Conservation (phyloP, 2,329 filamentous ascomycete species). For the Aspergillus sp. region DNA sequence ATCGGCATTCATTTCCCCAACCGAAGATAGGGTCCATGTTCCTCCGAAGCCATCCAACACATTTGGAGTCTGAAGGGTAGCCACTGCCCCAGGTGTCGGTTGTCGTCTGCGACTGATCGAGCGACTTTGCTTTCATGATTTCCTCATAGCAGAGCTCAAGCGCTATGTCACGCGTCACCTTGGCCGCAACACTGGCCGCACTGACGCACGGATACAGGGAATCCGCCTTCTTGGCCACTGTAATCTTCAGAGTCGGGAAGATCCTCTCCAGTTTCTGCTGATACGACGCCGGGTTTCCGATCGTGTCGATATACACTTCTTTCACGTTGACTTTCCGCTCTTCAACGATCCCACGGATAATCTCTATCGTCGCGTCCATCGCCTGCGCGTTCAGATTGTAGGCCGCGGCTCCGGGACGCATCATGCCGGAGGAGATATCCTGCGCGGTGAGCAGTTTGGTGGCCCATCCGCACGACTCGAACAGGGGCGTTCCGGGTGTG, state of each 20-base stretch:
- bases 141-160: conserved; percentile 72
- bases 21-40: conserved; percentile 95
- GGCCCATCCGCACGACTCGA: conserved; percentile 75
- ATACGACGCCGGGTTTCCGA: conserved; percentile 78
- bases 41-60: conserved; percentile 73
- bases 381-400: conserved; percentile 98
- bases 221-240: conserved; percentile 87
- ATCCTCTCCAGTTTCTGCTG: conserved; percentile 79
- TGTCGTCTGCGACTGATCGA: conserved; percentile 28
- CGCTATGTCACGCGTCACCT: conserved; percentile 89
- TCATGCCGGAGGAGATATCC: conserved; percentile 77
- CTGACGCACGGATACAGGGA: conserved; percentile 89
- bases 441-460: conserved; percentile 75
- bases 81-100: conserved; percentile 77
- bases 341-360: conserved; percentile 75
- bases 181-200: conserved; percentile 90
- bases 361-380: conserved; percentile 80
- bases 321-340: conserved; percentile 71
- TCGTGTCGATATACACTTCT: conserved; percentile 94
- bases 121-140: conserved; percentile 36
- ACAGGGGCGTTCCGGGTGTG: conserved; percentile 57
- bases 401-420: conserved; percentile 51
- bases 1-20: conserved; percentile 89
- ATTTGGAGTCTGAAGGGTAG: conserved; percentile 84
- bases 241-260: conserved; percentile 74